Evolutionary conservation across 805 yeast species (phyloP).

Genomic region (Starmerella bombicola): DNA sequence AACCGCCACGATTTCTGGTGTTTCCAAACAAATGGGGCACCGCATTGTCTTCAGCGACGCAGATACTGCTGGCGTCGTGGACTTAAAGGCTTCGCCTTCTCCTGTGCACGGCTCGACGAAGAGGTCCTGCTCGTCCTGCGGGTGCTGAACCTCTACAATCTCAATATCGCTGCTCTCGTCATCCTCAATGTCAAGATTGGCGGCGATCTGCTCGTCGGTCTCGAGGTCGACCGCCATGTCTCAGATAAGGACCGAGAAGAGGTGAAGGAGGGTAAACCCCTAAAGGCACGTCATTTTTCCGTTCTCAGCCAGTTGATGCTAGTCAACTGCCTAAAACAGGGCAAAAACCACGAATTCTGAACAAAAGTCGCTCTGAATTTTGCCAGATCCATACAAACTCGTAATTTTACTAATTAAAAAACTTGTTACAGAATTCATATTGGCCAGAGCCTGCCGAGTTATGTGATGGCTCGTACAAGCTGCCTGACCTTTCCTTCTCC

Average conservation of each 20-base stretch:
- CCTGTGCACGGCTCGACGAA: neutral
- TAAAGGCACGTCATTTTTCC: too few species aligned
- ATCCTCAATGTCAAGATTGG: neutral
- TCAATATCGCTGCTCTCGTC: conserved; percentile 14
- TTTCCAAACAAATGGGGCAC: conserved; percentile 20
- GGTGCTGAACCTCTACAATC: conserved; percentile 11
- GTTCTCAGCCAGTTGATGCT: too few species aligned
- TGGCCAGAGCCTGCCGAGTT: too few species aligned
- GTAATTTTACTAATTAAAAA: too few species aligned
- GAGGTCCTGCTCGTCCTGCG: neutral
- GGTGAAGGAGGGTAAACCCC: too few species aligned
- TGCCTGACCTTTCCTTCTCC: neutral
- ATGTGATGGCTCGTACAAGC: too few species aligned
- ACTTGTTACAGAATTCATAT: too few species aligned
- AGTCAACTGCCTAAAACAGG: too few species aligned
- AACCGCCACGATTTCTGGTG: conserved; percentile 20
- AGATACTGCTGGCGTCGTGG: neutral
- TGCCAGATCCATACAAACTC: too few species aligned
- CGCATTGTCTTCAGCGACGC: conserved; percentile 4
- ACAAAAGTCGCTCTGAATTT: too few species aligned
- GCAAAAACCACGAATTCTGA: too few species aligned
- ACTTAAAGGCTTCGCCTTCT: neutral
- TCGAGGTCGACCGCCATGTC: neutral
- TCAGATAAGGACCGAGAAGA: too few species aligned
- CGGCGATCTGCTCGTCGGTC: neutral